Conservation (phyloP, 768 basidiomycete species). For the Tulasnella sp. region DNA sequence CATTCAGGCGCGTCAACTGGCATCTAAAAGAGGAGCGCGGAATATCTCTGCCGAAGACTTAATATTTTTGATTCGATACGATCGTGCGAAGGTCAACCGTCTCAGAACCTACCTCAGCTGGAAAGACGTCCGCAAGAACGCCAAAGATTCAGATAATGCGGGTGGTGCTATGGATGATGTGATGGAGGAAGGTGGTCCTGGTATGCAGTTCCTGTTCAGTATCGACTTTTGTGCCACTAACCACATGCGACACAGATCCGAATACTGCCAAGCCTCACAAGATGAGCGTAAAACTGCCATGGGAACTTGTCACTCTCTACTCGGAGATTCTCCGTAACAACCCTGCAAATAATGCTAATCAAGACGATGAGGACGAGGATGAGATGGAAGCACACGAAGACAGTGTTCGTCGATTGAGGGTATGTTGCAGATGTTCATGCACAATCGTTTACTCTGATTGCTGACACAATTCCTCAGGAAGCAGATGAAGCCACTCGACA, state of each 20-base stretch:
- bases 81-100: conserved; percentile 86
- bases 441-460: background rate
- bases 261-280: conserved; percentile 64
- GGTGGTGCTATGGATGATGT: conserved; percentile 71
- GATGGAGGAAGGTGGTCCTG: conserved; percentile 72
- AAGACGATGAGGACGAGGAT: conserved; percentile 90
- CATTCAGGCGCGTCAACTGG: conserved; percentile 74
- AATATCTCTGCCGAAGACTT: conserved; percentile 87
- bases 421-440: conserved; percentile 21
- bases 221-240: background rate
- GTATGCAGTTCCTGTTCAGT: conserved; percentile 27
- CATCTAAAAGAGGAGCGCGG: conserved; percentile 69
- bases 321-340: conserved; percentile 56
- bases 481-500: conserved; percentile 88
- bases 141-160: conserved; percentile 78
- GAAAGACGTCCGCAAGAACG: conserved; percentile 94
- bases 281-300: conserved; percentile 88
- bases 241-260: conserved; percentile 22
- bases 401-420: conserved; percentile 76
- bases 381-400: conserved; percentile 93
- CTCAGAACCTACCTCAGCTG: conserved; percentile 87
- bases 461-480: conserved; percentile 39
- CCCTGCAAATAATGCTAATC: conserved; percentile 13
- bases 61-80: conserved; percentile 90
- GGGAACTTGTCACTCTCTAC: conserved; percentile 89